Evolutionary conservation across 495 filamentous ascomycete genomes (phyloP).

Genomic region (Cercophora samala): DNA sequence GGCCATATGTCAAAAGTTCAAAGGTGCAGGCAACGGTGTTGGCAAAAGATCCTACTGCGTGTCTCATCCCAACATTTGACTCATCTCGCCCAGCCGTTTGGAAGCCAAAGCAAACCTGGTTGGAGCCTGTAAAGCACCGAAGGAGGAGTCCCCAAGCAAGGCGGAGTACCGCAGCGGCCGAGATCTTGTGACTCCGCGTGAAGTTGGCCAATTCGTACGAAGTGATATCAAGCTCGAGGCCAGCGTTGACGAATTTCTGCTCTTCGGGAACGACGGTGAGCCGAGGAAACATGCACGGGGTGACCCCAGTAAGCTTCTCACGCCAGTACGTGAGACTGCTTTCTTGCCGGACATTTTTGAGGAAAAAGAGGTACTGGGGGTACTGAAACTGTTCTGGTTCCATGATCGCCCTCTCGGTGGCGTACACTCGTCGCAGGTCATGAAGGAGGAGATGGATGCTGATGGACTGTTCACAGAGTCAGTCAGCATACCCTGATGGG

Average conservation of each 20-base stretch:
- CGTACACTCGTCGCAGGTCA: constrained; percentile 43
- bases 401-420: constrained; percentile 31
- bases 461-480: constrained; percentile 23
- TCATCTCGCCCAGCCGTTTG: constrained; percentile 43
- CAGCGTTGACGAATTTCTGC: constrained; percentile 32
- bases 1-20: constrained; percentile 30
- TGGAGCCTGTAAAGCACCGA: constrained; percentile 41
- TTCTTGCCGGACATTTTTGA: constrained; percentile 33
- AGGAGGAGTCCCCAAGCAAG: constrained; percentile 48
- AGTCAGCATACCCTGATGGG: background rate
- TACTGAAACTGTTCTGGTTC: constrained; percentile 35
- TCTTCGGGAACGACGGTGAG: constrained; percentile 27
- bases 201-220: constrained; percentile 38
- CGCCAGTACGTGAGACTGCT: constrained; percentile 42
- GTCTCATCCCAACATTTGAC: constrained; percentile 34
- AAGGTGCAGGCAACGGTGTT: constrained; percentile 39
- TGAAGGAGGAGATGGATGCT: constrained; percentile 44
- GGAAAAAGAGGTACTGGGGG: constrained; percentile 39
- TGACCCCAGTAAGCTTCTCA: constrained; percentile 34
- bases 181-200: constrained; percentile 31
- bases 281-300: constrained; percentile 41
- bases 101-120: constrained; percentile 44
- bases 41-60: constrained; percentile 45
- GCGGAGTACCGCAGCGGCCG: constrained; percentile 38
- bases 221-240: constrained; percentile 39